phyloP scores from a whole-genome alignment of 768 basidiomycete species.

The Amanita polypyramis region DNA sequence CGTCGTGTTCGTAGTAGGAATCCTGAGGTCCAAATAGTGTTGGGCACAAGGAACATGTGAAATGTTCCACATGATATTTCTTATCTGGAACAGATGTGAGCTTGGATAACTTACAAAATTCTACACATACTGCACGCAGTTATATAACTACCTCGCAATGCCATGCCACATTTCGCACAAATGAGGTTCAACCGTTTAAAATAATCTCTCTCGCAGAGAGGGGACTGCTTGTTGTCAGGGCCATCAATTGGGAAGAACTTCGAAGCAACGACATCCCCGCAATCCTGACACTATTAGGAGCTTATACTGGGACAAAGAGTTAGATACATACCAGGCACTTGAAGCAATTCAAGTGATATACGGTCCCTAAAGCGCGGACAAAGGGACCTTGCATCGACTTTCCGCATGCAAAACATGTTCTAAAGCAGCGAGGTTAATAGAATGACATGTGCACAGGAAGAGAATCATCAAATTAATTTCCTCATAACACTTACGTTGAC shows the following conservation, averaged over 20 bases:
- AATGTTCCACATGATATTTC: constrained; percentile 99
- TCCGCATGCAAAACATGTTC: constrained; percentile 69
- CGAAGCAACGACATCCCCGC: constrained; percentile 89
- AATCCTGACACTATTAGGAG: constrained; percentile 52
- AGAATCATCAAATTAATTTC: not conserved
- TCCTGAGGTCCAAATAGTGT: constrained; percentile 96
- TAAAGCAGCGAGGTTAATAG: constrained; percentile 23
- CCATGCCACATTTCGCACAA: constrained; percentile 92
- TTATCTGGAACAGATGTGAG: constrained; percentile 50
- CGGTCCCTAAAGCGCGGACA: constrained; percentile 87
- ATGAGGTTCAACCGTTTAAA: constrained; percentile 93
- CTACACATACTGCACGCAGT: constrained; percentile 83
- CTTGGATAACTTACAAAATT: constrained; percentile 5
- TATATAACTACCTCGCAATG: constrained; percentile 94
- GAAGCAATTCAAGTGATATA: constrained; percentile 97
- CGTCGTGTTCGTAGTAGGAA: constrained; percentile 98
- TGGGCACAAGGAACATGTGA: constrained; percentile 94
- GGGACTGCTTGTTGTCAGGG: constrained; percentile 76
- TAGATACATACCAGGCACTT: constrained; percentile 75
- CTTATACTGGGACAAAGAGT: not conserved
- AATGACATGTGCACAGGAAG: constrained; percentile 7
- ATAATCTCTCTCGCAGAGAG: constrained; percentile 98
- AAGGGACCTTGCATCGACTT: constrained; percentile 90
- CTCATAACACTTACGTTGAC: constrained; percentile 41
- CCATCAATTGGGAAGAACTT: constrained; percentile 99